Base-by-base conservation (phyloP, 208 protist genomes). In the Herpetomonas samuelpessoai region DNA sequence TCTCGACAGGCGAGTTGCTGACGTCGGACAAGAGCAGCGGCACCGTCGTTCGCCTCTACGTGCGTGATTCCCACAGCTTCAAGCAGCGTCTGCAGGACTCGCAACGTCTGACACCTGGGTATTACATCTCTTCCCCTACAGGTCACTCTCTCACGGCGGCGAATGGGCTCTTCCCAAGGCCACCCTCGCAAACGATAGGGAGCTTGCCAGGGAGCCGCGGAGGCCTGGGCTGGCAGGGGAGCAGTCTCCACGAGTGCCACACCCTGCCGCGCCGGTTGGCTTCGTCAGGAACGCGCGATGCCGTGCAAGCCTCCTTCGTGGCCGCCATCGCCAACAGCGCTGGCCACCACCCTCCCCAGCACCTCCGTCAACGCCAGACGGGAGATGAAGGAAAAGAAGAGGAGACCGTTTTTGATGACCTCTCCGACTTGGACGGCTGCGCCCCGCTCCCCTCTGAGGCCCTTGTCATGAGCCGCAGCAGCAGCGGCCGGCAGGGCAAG, bases 31-130 rank as follows among this genome's bases (percentile, higher is more conserved):
- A 68, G 31, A 89, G 82, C 69, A 84, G 65, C 27, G 58, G 31
- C 25, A 80, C 71, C 25, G 79, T 86, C 14, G 59, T 93, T n/a
- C 87, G 87, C 3, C 69, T 93, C 16, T 93, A 87, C 64, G 87
- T 93, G 24, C 83, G 87, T 18, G 80, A 93, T 30, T 87, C 81
- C 12, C 81, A 85, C 59, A 67, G 61, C 16, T 73, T 68, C 56
- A 63, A 66, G 47, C 9, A 51, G 7, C 52, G 55, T 26, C 68
- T 68, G 25, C 62, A 71, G 39, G 67, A 71, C 31, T 39, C 63
- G 39, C 67, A 56, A 4, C 9, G 19, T 3, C 3, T 51, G 16
- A 45, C 35, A 30, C 49, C 19, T 44, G 28, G 18, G 56, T 0
- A 19, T 21, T 24, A 3, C 16, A 35, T n/a, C 10, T 41, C 35